Evolutionary conservation across 352 stramenopile genomes (phyloP), one percentile per base, ranked within the genome.

Genomic region (Halophytophthora polymorphica): DNA sequence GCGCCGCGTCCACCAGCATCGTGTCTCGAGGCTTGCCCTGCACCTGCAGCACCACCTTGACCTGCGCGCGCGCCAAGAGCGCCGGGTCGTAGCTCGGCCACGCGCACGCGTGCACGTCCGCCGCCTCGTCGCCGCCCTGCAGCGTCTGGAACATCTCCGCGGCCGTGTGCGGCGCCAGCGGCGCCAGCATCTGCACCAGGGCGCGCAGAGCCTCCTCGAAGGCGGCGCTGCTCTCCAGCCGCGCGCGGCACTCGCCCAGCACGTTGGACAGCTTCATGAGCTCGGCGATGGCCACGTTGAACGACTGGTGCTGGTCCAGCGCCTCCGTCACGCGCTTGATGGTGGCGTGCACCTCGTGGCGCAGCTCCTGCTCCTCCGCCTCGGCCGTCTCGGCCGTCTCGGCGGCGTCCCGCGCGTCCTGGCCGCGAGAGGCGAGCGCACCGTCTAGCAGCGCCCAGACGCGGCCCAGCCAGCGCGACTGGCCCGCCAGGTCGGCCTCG

Each of bases 211-310:
- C 57, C 36, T 86, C 58, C 40, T 74, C 65, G 53, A 83, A 94
- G 17, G 58, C 67, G 10, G 37, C 35, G 29, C 77, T 70, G 13
- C 77, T 63, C 21, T 62, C 38, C 17, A 74, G 37, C 23, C 49
- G 43, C 19, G 54, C 53, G 34, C 72, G 69, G 34, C 59, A 49
- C 22, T 92, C 75, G 38, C 75, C 77, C 47, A 96, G 65, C 33
- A 72, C 36, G 53, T 96, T 96, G 21, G 83, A 92, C 19, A 96
- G 73, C 71, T 96, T 96, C 86, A 96, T 96, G 13, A 96, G 74
- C 62, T 96, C 84, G 6, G 86, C 86, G 55, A 96, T 93, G 40
- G 84, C 84, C 18, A 96, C 85, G 52, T 95, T 95, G 61, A 96
- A 96, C 35, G 84, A 85, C 58, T 94, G 82, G 50, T 80, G 76